These are phyloP conservation scores for Lipomyces yamanashiensis DNA, from an alignment of 805 yeast species.

Conservation along the genomic window DNA sequence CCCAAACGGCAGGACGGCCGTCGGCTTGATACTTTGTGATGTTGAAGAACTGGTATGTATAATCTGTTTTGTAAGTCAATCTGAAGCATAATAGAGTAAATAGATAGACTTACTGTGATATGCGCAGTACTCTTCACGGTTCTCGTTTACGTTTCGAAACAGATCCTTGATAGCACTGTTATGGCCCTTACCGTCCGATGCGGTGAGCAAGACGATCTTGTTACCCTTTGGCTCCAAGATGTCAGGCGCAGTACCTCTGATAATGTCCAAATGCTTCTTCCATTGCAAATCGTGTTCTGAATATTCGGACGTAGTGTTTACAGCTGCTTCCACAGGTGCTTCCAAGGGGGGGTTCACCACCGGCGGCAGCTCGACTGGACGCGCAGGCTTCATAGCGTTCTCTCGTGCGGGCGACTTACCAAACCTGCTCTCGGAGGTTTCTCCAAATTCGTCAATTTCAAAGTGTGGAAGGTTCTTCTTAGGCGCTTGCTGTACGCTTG, in stretches of 20 bases:
- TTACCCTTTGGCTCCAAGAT: constrained; percentile 28
- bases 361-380: no score
- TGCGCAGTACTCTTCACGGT: constrained; percentile 44
- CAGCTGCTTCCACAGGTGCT: background rate
- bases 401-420: background rate
- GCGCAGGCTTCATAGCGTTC: background rate
- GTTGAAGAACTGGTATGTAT: constrained; percentile 42
- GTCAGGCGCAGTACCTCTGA: constrained; percentile 16
- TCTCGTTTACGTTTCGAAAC: constrained; percentile 34
- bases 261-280: background rate
- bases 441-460: constrained; percentile 13
- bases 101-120: constrained; percentile 40
- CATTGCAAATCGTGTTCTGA: background rate
- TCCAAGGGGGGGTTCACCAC: no score
- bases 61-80: constrained; percentile 17
- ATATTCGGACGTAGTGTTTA: background rate
- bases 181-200: constrained; percentile 39
- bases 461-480: background rate
- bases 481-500: constrained; percentile 6
- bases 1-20: constrained; percentile 41
- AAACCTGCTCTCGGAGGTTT: constrained; percentile 17
- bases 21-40: constrained; percentile 35
- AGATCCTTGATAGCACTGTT: constrained; percentile 26
- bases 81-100: background rate
- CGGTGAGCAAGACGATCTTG: constrained; percentile 37